Evolutionary conservation across 371 early-diverging fungal species (phyloP).

Genomic region (Rhizomucor pusillus): DNA sequence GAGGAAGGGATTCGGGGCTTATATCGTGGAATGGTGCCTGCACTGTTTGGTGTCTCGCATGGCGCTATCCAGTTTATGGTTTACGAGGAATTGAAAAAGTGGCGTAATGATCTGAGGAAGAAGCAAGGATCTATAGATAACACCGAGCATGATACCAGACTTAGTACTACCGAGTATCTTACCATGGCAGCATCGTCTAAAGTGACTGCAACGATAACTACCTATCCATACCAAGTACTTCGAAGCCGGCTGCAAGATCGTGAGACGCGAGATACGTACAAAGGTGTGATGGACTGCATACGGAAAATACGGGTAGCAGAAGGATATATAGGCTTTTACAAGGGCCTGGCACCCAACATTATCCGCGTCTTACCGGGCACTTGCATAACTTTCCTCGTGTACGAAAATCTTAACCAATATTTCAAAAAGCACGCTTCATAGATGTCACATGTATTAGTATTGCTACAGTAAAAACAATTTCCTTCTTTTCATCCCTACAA

Average conservation of each 20-base stretch:
- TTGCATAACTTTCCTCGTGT: constrained; percentile 92
- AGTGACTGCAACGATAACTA: constrained; percentile 79
- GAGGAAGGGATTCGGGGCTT: constrained; percentile 84
- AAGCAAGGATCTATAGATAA: constrained; percentile 18
- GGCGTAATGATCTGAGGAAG: constrained; percentile 47
- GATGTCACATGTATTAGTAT: background rate
- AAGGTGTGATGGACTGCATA: constrained; percentile 72
- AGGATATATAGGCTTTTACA: constrained; percentile 89
- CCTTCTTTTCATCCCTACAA: no score
- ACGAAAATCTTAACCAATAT: constrained; percentile 82
- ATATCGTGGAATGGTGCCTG: constrained; percentile 88
- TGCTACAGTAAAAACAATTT: no score
- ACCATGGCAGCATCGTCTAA: constrained; percentile 88
- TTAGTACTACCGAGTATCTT: constrained; percentile 73
- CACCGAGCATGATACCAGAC: constrained; percentile 38
- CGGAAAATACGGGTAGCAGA: constrained; percentile 70
- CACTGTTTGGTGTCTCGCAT: constrained; percentile 88
- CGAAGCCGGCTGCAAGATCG: constrained; percentile 81
- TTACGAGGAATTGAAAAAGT: constrained; percentile 92
- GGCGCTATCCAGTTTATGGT: constrained; percentile 97
- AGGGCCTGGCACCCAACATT: constrained; percentile 88
- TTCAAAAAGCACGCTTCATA: constrained; percentile 57
- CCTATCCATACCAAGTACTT: constrained; percentile 96
- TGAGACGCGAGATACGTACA: constrained; percentile 48
- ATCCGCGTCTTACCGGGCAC: constrained; percentile 94